phyloP scores from a whole-genome alignment of 2,329 filamentous ascomycete species.

The Epichloe sp. region DNA sequence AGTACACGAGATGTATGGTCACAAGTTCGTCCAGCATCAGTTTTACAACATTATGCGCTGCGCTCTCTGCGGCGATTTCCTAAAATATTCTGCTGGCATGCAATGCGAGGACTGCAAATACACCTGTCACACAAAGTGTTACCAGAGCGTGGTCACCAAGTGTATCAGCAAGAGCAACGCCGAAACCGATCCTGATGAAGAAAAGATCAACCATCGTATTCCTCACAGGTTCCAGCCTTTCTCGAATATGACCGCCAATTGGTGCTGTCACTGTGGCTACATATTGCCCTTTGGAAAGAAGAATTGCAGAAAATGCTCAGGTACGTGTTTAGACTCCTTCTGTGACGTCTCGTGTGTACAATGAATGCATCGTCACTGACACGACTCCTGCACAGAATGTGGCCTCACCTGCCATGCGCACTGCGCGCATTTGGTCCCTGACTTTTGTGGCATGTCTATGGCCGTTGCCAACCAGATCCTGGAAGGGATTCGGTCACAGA shows the following conservation, averaged over 20 bases:
- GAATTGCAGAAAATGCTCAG: slow-evolving; percentile 82
- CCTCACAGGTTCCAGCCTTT: slow-evolving; percentile 96
- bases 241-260: slow-evolving; percentile 94
- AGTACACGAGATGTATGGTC: slow-evolving; percentile 95
- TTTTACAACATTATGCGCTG: slow-evolving; percentile 99
- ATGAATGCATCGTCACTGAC: neutral
- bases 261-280: slow-evolving; percentile 98
- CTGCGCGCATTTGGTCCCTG: slow-evolving; percentile 89
- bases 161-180: slow-evolving; percentile 99
- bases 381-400: slow-evolving; percentile 51
- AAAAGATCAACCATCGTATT: slow-evolving; percentile 99
- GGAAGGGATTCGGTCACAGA: slow-evolving; percentile 70
- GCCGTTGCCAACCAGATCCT: slow-evolving; percentile 89
- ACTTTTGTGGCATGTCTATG: slow-evolving; percentile 99
- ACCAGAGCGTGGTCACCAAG: slow-evolving; percentile 91
- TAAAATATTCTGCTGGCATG: slow-evolving; percentile 98
- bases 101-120: slow-evolving; percentile 99
- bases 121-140: slow-evolving; percentile 97
- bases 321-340: slow-evolving; percentile 31
- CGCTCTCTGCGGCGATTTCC: slow-evolving; percentile 91
- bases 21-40: slow-evolving; percentile 97
- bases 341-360: neutral
- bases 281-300: slow-evolving; percentile 90
- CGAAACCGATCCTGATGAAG: slow-evolving; percentile 94
- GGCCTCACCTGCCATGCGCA: slow-evolving; percentile 78